These are phyloP conservation scores for Backusella morwellensis DNA, from an alignment of 192 early-diverging fungal genomes.

Conservation along the genomic window DNA sequence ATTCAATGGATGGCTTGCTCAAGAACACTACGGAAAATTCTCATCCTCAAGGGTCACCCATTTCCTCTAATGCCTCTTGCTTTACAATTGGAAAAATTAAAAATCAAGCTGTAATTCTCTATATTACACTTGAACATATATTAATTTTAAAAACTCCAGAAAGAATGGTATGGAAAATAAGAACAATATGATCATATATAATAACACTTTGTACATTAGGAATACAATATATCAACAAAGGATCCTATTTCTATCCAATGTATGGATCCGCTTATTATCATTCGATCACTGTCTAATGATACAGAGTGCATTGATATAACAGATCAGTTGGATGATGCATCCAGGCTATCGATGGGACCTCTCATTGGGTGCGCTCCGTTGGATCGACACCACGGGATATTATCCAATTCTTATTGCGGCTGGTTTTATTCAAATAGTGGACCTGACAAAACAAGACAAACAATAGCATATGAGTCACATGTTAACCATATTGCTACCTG, in stretches of 20 bases:
- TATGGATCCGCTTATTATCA: background rate
- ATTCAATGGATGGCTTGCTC: background rate
- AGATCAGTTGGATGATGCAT: background rate
- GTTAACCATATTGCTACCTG: background rate
- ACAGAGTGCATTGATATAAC: conserved; percentile 1
- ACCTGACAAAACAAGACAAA: background rate
- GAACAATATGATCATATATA: background rate
- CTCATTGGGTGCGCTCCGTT: background rate
- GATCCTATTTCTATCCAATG: background rate
- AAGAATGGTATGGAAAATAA: background rate
- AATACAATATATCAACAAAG: background rate
- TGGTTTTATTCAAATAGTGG: background rate
- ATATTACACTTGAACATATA: background rate
- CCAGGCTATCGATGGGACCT: background rate
- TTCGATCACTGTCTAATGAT: background rate
- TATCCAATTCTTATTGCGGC: background rate
- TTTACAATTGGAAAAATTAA: conserved; percentile 6
- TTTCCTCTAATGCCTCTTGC: background rate
- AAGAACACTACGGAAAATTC: background rate
- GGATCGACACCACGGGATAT: background rate
- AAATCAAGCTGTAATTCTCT: background rate
- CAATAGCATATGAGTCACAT: conserved; percentile 1
- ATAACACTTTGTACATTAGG: background rate
- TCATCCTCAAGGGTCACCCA: background rate
- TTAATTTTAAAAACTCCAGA: background rate